A percentile compares a stretch with the other conserved stretches of the same genome.
Evolutionary conservation across 2,329 filamentous ascomycete species (phyloP).

Genomic region (Trichoderma guizhouense): DNA sequence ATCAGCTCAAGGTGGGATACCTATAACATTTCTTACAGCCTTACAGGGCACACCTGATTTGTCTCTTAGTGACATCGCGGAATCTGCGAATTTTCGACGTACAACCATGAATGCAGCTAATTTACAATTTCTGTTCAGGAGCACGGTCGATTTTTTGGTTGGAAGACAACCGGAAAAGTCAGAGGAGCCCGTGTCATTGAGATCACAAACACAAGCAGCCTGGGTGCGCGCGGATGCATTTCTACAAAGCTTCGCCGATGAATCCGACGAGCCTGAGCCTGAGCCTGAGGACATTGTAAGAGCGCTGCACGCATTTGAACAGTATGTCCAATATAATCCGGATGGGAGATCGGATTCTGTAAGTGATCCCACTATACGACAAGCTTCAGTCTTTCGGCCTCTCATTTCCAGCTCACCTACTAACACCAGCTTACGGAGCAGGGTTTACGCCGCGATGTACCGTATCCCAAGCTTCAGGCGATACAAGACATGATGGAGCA

Average conservation of each 20-base stretch:
- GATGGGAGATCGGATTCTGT: neutral
- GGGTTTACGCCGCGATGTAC: neutral
- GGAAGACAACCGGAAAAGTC: neutral
- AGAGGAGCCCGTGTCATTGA: neutral
- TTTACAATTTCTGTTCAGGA: neutral
- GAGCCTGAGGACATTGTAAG: neutral
- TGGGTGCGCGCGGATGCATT: neutral
- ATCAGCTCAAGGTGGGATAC: neutral
- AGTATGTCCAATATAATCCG: neutral
- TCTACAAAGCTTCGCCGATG: neutral
- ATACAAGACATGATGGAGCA: neutral
- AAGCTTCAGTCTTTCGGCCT: neutral
- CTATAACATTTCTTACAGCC: neutral
- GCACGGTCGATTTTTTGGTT: neutral
- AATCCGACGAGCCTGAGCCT: neutral
- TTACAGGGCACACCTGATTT: neutral
- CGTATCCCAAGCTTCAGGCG: constrained; percentile 3
- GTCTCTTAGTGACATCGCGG: neutral
- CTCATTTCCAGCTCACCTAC: neutral
- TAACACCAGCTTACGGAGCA: neutral
- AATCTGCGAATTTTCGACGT: neutral
- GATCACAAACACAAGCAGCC: neutral
- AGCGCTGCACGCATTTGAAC: neutral
- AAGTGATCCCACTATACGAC: neutral
- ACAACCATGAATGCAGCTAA: neutral